Conservation (phyloP, 805 yeast genomes). For the Saturnispora silvae region DNA sequence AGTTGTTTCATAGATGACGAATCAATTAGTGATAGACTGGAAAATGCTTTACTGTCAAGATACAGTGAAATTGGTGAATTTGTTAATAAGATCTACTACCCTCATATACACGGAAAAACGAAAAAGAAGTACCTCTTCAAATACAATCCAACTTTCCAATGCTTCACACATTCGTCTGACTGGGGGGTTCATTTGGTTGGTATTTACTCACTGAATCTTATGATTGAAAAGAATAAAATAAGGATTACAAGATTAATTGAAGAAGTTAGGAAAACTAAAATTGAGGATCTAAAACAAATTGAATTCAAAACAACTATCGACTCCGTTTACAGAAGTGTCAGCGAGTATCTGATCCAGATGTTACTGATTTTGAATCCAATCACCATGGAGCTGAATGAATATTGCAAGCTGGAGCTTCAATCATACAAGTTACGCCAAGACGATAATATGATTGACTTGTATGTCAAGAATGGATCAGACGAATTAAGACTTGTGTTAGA, state of each 20-base stretch:
- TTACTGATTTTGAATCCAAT: too few species aligned
- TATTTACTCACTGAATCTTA: slow-evolving; percentile 1
- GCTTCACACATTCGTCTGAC: slow-evolving; percentile 3
- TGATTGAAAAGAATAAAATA: slow-evolving; percentile 1
- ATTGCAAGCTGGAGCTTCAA: too few species aligned
- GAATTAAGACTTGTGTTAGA: too few species aligned
- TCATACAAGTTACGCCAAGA: too few species aligned
- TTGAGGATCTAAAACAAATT: not conserved
- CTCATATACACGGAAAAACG: not conserved
- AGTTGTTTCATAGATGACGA: slow-evolving; percentile 2
- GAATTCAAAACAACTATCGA: too few species aligned
- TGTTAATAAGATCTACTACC: slow-evolving; percentile 3
- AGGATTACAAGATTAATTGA: not conserved
- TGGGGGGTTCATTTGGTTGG: slow-evolving; percentile 7
- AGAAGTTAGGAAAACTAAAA: not conserved
- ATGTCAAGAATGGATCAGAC: too few species aligned
- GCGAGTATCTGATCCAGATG: too few species aligned
- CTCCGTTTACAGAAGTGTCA: too few species aligned
- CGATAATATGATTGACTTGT: too few species aligned
- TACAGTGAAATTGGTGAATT: not conserved
- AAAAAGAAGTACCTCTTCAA: not conserved
- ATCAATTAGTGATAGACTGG: not conserved
- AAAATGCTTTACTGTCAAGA: slow-evolving; percentile 1
- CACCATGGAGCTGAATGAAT: too few species aligned
- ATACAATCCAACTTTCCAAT: not conserved